These are phyloP conservation scores for Copromyces sp. DNA, from an alignment of 495 filamentous ascomycete species.

Conservation along the genomic window DNA sequence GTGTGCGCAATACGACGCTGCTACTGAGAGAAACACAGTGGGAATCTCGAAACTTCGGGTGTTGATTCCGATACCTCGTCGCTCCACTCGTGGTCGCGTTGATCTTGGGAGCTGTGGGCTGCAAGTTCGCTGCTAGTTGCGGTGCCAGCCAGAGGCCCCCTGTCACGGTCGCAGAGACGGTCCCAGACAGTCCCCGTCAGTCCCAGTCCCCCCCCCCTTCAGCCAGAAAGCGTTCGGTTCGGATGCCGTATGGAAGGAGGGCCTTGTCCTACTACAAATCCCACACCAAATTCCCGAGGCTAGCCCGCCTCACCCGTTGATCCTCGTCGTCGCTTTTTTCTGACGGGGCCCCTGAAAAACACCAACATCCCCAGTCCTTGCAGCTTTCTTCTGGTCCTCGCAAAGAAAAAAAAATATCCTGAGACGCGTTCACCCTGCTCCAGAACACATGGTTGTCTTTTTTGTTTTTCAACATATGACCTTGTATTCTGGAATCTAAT, in stretches of 20 bases:
- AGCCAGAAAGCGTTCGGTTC: conserved; percentile 10
- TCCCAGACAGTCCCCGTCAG: conserved; percentile 1
- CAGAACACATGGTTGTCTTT: conserved; percentile 15
- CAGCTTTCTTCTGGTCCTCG: conserved; percentile 15
- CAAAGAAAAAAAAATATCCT: conserved; percentile 32
- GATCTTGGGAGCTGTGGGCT: conserved; percentile 15
- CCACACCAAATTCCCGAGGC: conserved; percentile 31
- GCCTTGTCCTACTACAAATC: conserved; percentile 33
- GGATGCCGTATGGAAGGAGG: conserved; percentile 20
- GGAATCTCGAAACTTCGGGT: conserved; percentile 34
- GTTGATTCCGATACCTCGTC: conserved; percentile 34
- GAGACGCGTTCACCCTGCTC: conserved; percentile 28
- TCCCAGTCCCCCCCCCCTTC: conserved; percentile 15
- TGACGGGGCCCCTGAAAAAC: conserved; percentile 19
- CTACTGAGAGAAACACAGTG: conserved; percentile 23
- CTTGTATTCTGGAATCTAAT: conserved; percentile 33
- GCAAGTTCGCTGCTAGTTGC: background rate
- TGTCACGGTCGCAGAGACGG: background rate
- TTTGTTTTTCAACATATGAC: conserved; percentile 24
- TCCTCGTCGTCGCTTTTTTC: conserved; percentile 29
- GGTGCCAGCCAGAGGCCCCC: background rate
- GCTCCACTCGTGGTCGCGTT: conserved; percentile 24
- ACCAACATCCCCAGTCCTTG: conserved; percentile 26
- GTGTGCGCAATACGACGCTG: conserved; percentile 2
- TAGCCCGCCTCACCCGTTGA: conserved; percentile 35